Conservation (phyloP, 805 yeast species). For the Hagleromyces aurorensis region DNA sequence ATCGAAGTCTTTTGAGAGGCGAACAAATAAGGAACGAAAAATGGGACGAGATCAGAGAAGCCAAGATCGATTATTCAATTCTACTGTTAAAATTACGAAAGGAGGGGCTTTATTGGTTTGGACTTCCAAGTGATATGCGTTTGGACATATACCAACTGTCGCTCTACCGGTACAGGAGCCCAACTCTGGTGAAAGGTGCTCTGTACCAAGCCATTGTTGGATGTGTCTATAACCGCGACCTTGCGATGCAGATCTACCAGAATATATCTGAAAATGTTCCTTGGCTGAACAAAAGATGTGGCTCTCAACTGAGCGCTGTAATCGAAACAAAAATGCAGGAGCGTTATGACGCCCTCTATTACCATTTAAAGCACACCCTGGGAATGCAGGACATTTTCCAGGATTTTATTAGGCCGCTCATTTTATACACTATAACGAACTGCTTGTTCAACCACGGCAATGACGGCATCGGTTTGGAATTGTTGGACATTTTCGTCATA, state of each 20-base stretch:
- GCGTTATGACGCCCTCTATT: slow-evolving; percentile 10
- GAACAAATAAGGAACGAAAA: slow-evolving; percentile 4
- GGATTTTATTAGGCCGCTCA: slow-evolving; percentile 12
- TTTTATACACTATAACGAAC: slow-evolving; percentile 6
- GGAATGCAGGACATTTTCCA: slow-evolving; percentile 7
- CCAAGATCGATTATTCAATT: slow-evolving; percentile 2
- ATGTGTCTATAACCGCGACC: slow-evolving; percentile 5
- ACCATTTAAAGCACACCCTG: slow-evolving; percentile 9
- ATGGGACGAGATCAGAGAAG: slow-evolving; percentile 9
- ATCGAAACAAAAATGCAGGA: slow-evolving; percentile 6
- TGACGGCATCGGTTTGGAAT: slow-evolving; percentile 10
- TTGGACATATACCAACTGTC: slow-evolving; percentile 8
- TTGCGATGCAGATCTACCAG: slow-evolving; percentile 6
- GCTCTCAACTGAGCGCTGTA: slow-evolving; percentile 2
- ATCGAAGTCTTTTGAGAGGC: slow-evolving; percentile 8
- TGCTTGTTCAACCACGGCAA: slow-evolving; percentile 6
- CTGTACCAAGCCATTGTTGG: slow-evolving; percentile 3
- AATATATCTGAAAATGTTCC: slow-evolving; percentile 5
- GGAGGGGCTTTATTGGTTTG: slow-evolving; percentile 12
- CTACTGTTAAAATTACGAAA: slow-evolving; percentile 10
- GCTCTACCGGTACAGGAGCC: slow-evolving; percentile 3
- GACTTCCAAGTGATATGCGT: slow-evolving; percentile 14
- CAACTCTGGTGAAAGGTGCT: background rate
- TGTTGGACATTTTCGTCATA: slow-evolving; percentile 13
- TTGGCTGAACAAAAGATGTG: slow-evolving; percentile 2